A percentile compares a stretch with the other conserved stretches of the same genome.
Evolutionary conservation across 2,329 filamentous ascomycete genomes (phyloP).

Genomic region (Rugonectria rugulosa): DNA sequence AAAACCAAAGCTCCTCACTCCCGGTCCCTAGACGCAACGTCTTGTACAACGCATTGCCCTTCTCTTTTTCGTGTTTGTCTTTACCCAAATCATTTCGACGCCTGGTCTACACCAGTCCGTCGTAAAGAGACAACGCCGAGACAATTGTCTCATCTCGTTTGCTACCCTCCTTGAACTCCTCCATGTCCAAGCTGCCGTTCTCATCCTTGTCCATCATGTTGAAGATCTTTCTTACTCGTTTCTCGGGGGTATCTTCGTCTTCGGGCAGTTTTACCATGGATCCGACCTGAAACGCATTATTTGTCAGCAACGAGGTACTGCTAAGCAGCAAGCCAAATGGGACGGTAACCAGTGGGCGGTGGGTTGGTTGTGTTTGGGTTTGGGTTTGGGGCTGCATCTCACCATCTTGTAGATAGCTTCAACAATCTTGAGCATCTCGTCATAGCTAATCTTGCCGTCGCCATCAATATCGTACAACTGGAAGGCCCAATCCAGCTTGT

Average conservation of each 20-base stretch:
- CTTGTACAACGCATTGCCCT: slow-evolving; percentile 9
- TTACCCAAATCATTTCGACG: slow-evolving; percentile 14
- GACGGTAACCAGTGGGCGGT: too few species aligned
- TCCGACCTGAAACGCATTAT: slow-evolving; percentile 72
- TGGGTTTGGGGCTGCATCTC: slow-evolving; percentile 25
- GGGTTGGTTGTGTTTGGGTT: background rate
- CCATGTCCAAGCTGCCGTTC: slow-evolving; percentile 95
- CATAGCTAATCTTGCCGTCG: slow-evolving; percentile 98
- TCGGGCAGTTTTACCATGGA: slow-evolving; percentile 99
- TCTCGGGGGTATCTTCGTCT: slow-evolving; percentile 98
- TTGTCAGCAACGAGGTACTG: slow-evolving; percentile 15
- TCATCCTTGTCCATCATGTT: slow-evolving; percentile 99
- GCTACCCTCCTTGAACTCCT: slow-evolving; percentile 98
- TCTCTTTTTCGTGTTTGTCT: slow-evolving; percentile 33
- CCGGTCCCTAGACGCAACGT: slow-evolving; percentile 28
- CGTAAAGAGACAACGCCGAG: slow-evolving; percentile 93
- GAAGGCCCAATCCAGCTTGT: slow-evolving; percentile 99
- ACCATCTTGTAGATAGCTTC: slow-evolving; percentile 99
- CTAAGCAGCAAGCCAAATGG: background rate
- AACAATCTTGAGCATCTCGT: slow-evolving; percentile 98
- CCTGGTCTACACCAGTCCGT: slow-evolving; percentile 80
- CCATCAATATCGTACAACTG: slow-evolving; percentile 99
- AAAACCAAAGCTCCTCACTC: slow-evolving; percentile 37
- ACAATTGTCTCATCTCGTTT: slow-evolving; percentile 99
- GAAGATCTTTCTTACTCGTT: slow-evolving; percentile 98